phyloP scores from a whole-genome alignment of 2,329 filamentous ascomycete species.

The Zymoseptoria brevis region DNA sequence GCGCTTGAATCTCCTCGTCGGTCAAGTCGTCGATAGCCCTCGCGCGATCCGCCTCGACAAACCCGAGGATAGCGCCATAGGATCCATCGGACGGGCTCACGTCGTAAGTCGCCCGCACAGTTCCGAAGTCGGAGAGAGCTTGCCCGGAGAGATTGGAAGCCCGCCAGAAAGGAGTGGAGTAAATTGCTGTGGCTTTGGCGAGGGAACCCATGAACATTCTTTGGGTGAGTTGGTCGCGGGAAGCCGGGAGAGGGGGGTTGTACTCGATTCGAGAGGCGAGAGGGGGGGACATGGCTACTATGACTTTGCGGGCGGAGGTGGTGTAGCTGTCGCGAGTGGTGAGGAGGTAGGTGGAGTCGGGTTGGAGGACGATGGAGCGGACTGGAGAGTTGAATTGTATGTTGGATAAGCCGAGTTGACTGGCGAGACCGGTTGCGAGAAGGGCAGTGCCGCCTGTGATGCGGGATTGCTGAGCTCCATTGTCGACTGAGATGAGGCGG shows the following conservation, averaged over 20 bases:
- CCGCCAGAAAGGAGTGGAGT: conserved; percentile 17
- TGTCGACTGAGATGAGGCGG: conserved; percentile 5
- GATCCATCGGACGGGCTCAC: conserved; percentile 15
- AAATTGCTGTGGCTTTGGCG: conserved; percentile 13
- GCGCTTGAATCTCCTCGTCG: conserved; percentile 18
- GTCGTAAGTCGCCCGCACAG: conserved; percentile 18
- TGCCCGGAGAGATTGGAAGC: conserved; percentile 18
- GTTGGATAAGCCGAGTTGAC: conserved; percentile 5
- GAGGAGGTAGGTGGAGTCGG: conserved; percentile 1
- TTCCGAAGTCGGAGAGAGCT: conserved; percentile 13
- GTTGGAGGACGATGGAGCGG: conserved; percentile 1
- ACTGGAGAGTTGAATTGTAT: conserved; percentile 2
- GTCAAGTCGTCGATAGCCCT: conserved; percentile 13
- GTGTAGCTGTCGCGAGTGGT: not conserved
- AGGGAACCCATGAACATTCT: conserved; percentile 9
- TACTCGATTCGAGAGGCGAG: conserved; percentile 6
- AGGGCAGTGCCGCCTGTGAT: conserved; percentile 10
- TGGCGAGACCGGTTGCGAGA: conserved; percentile 7
- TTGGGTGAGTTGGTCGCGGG: conserved; percentile 9
- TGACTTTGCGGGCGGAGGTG: not conserved
- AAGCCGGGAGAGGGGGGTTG: conserved; percentile 6
- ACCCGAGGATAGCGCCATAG: conserved; percentile 23
- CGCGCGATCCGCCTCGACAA: conserved; percentile 23
- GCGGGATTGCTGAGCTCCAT: conserved; percentile 7
- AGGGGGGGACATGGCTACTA: conserved; percentile 13